Base-by-base conservation (phyloP, 306 rosid genomes). In the Gillenia trifoliata region DNA sequence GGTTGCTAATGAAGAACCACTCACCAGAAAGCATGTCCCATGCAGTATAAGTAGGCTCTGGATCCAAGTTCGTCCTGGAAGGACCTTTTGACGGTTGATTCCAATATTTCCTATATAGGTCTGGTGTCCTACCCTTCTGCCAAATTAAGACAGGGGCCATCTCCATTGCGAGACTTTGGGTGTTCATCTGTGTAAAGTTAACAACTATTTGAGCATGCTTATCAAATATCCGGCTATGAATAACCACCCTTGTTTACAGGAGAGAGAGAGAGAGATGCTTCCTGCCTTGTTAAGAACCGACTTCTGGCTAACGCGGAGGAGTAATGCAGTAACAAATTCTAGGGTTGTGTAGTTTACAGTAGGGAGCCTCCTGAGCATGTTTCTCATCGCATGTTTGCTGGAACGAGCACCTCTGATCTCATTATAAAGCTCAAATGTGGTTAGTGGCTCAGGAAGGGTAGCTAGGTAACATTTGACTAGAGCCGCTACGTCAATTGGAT, bases 391-490 rank as follows among this genome's bases (percentile, higher is more conserved):
- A 81, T 80, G 83, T 77, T 89, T 88, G 85, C 83, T 89, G 77
- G 98, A 87, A 23, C 89, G 89, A 65, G 98, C 93, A 62, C 81
- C 80, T 81, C 79, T 92, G 74, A 95, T 87, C 82, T 92, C 97
- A 50, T 83, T 67, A 77, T 90, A 86, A 73, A 90, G 97, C 81
- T 92, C 93, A 74, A 89, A 79, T 28, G 97, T 90, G 72, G 89
- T 84, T 72, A 92, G 92, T 2, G 99, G 98, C 86, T 89, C 98
- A 8, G 98, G 99, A 82, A 95, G 92, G 83, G 98, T 89, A 79
- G 98, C 96, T 69, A 95, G 88, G 88, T 90, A 92, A 80, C 87
- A 95, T 83, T 95, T 95, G 67, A 71, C 72, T 30, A 95, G 88
- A 83, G 96, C 96, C 25, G 98, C 99, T 54, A 95, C 85, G 12